Evolutionary conservation across 1,284 basidiomycete species (phyloP), one percentile per base, ranked within the genome.

Genomic region (Neolentinus lepideus): DNA sequence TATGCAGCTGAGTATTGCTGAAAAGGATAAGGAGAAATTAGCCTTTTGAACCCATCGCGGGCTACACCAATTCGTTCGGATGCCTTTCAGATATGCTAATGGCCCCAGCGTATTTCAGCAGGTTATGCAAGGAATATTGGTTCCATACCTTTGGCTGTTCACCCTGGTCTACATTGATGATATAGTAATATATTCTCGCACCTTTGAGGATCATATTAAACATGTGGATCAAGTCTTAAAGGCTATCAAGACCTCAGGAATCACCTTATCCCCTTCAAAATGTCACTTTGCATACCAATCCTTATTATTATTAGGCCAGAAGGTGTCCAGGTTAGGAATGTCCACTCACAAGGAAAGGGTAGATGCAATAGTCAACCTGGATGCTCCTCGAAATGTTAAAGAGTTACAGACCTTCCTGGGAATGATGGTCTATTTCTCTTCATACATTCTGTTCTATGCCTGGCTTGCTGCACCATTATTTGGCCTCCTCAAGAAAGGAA

Each of bases 31-130:
- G 12, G 63, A 69, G 51, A 72, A 72, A 56, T 69, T 71, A 0
- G 72, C 73, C 0, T 76, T 71, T 67, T 55, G 69, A 19, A 69
- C 69, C 0, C 74, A 75, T 58, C 55, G 60, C 35, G 75, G 75
- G 2, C 60, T 75, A 0, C 72, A 59, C 43, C 72, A 77, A 58
- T 77, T 74, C 59, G 62, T 59, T 35, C 50, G 68, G 16, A 73
- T 78, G 70, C 75, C 74, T 0, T 76, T 78, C n/a, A n/a, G n/a
- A n/a, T n/a, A n/a, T n/a, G n/a, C n/a, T n/a, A n/a, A n/a, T n/a
- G n/a, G 74, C 0, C 75, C 74, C 0, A 58, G 66, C 3, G 64
- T 73, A 0, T 76, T 75, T 56, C 75, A 76, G 56, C 53, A 70
- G 2, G 58, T 74, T 0, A 76, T 76, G 71, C 68, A 75, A 52